phyloP scores from a whole-genome alignment of 441 rosid genomes.

The Syzygium syzygioides region DNA sequence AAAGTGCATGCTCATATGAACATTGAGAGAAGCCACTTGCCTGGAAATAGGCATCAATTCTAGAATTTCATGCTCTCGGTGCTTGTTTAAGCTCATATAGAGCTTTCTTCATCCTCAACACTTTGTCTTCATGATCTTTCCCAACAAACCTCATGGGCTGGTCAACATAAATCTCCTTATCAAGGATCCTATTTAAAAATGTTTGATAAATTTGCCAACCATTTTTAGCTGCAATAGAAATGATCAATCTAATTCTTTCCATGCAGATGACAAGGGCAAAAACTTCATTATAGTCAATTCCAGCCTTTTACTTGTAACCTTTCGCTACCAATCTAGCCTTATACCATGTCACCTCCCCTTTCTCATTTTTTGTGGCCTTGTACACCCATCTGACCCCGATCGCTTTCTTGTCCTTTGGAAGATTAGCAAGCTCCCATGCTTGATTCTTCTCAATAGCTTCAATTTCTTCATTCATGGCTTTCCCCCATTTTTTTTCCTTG shows the following conservation, averaged over 20 bases:
- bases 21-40: neutral
- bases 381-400: neutral
- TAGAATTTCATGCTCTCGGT: neutral
- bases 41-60: neutral
- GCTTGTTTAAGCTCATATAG: neutral
- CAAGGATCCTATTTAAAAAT: neutral
- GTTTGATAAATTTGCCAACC: neutral
- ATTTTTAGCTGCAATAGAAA: neutral
- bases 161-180: neutral
- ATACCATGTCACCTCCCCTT: neutral
- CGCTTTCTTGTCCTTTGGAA: neutral
- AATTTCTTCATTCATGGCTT: neutral
- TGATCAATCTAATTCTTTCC: neutral
- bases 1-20: neutral
- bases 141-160: neutral
- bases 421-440: neutral
- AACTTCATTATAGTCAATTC: neutral
- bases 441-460: neutral
- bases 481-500: neutral
- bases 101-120: neutral
- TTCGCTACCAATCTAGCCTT: neutral
- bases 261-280: neutral
- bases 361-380: neutral
- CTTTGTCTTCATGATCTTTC: neutral
- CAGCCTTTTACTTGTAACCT: neutral